These are phyloP conservation scores for Hymenoscyphus fructigenus DNA, from an alignment of 2,329 filamentous ascomycete species.

Conservation along the genomic window DNA sequence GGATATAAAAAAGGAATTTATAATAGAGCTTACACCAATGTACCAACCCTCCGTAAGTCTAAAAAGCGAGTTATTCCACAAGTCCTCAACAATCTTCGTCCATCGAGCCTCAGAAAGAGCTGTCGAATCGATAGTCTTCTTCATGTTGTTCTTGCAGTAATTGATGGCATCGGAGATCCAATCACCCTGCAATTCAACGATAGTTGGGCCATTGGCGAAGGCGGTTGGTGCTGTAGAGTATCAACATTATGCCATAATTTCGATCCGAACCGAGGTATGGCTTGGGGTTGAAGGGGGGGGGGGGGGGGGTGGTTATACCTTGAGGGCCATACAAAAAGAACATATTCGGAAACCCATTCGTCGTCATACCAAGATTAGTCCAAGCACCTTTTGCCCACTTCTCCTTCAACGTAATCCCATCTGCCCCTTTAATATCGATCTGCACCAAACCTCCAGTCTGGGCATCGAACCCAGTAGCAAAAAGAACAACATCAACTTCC, in stretches of 20 bases:
- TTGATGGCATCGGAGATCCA: constrained; percentile 54
- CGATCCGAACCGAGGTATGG: too few relatives aligned
- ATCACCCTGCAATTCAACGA: constrained; percentile 54
- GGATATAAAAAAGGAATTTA: neutral
- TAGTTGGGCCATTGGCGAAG: constrained; percentile 55
- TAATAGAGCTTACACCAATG: constrained; percentile 33
- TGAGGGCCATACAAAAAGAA: constrained; percentile 56
- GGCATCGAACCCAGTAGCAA: constrained; percentile 41
- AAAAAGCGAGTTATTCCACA: constrained; percentile 36
- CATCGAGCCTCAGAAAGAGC: constrained; percentile 34
- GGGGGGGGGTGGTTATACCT: too few relatives aligned
- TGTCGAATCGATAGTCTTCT: constrained; percentile 36
- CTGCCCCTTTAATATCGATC: constrained; percentile 35
- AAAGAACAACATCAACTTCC: constrained; percentile 37
- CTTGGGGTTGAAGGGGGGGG: too few relatives aligned
- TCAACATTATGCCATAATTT: neutral
- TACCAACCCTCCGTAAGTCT: constrained; percentile 40
- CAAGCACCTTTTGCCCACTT: constrained; percentile 37
- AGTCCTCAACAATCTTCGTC: constrained; percentile 31
- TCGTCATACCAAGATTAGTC: constrained; percentile 44
- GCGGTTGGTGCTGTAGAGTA: constrained; percentile 45
- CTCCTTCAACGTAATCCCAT: constrained; percentile 35
- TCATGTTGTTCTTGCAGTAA: constrained; percentile 32
- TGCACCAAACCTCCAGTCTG: constrained; percentile 37
- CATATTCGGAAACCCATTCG: constrained; percentile 50